These are phyloP conservation scores for Galerina sulciceps DNA, from an alignment of 768 basidiomycete species.

Conservation along the genomic window DNA sequence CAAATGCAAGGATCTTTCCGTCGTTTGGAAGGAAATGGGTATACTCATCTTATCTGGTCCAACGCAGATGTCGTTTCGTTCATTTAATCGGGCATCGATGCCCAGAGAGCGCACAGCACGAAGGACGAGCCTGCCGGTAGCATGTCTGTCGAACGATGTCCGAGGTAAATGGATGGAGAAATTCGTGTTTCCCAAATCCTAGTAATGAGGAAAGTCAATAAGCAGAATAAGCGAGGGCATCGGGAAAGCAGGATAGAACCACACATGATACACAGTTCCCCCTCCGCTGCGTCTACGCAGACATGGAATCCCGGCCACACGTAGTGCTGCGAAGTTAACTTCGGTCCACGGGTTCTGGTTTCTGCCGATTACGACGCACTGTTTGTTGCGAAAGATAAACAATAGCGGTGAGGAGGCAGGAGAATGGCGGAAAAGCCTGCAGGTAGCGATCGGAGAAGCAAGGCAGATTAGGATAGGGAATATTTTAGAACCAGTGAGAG, in stretches of 20 bases:
- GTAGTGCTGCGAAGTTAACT: conserved; percentile 72
- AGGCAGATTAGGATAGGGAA: not conserved
- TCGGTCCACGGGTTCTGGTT: conserved; percentile 99
- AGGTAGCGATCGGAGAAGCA: not conserved
- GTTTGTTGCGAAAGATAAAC: conserved; percentile 84
- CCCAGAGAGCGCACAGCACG: conserved; percentile 78
- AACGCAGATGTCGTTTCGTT: conserved; percentile 90
- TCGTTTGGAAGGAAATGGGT: not conserved
- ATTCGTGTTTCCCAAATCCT: conserved; percentile 98
- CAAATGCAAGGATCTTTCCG: not conserved
- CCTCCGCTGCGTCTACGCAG: conserved; percentile 90
- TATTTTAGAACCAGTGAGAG: not conserved
- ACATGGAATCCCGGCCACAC: conserved; percentile 62
- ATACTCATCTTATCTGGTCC: conserved; percentile 85
- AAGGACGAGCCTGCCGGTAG: conserved; percentile 78
- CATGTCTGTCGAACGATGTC: conserved; percentile 74
- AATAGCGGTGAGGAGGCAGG: conserved; percentile 70
- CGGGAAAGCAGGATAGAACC: conserved; percentile 23
- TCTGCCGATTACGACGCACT: conserved; percentile 92
- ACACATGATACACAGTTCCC: conserved; percentile 94
- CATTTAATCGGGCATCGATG: conserved; percentile 80
- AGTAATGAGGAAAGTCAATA: not conserved
- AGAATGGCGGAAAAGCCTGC: conserved; percentile 72
- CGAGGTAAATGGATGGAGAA: conserved; percentile 93
- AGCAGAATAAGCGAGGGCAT: not conserved